phyloP scores from a whole-genome alignment of 176 grass and related monocot species.

The Ensete ventricosum region DNA sequence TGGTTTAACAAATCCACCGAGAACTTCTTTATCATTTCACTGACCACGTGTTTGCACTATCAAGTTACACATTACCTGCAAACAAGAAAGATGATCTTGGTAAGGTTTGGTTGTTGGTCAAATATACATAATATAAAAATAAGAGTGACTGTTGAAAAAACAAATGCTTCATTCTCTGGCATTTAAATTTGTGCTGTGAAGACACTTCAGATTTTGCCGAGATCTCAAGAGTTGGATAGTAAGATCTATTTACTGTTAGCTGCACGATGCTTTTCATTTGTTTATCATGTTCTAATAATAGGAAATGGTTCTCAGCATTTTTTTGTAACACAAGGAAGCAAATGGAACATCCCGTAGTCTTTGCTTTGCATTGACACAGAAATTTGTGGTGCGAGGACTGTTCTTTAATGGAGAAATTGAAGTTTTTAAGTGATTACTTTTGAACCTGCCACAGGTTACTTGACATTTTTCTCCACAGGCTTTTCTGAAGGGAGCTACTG shows the following conservation, averaged over 20 bases:
- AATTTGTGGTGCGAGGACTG: not conserved
- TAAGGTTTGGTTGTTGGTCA: no score
- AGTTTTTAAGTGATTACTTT: conserved; percentile 62
- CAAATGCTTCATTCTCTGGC: no score
- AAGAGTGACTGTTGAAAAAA: no score
- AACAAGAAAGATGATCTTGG: no score
- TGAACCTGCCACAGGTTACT: conserved; percentile 86
- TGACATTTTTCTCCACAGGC: conserved; percentile 99
- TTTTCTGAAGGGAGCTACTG: conserved; percentile 89
- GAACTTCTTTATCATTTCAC: no score
- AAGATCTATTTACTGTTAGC: not conserved
- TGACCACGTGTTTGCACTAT: no score
- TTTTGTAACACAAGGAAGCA: not conserved
- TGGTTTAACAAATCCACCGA: no score
- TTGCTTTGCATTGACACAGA: not conserved
- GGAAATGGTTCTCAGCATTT: not conserved
- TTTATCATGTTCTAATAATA: not conserved
- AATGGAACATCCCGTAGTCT: not conserved
- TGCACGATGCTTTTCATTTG: not conserved
- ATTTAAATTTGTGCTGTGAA: no score
- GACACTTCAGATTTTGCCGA: no score
- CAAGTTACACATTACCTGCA: no score
- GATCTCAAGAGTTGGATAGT: not conserved
- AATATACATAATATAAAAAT: no score
- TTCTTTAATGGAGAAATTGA: conserved; percentile 36